Base-by-base conservation (phyloP, 768 basidiomycete genomes). In the Candolleomyces aberdarensis region DNA sequence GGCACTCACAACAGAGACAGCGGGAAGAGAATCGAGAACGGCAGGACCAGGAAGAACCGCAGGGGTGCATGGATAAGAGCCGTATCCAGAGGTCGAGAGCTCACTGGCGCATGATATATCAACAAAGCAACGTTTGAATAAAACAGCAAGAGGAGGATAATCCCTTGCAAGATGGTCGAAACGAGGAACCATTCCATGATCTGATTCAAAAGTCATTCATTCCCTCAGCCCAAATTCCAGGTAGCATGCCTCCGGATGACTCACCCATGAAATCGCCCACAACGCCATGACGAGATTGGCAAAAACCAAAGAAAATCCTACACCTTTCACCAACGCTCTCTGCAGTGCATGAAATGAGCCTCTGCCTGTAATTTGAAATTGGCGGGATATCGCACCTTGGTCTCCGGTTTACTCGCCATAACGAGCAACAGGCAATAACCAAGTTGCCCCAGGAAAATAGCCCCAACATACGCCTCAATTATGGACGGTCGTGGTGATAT, bases 1-100 rank as follows among this genome's bases (percentile, higher is more conserved):
- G 36, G 36, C 6, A 62, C 85, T 75, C 59, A 91, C 84, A 78
- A 89, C 52, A 84, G 85, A 66, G 71, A 81, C 58, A 81, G 67
- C 0, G 83, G 80, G 62, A 92, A 86, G 60, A 89, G 74, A 40
- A 89, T 74, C 3, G 73, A 74, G 29, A 88, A 70, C 2, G 85
- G 83, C 2, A 87, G 69, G 31, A 80, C 72, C 44, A 83, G 71
- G 70, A 89, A 89, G 61, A 93, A 86, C 3, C 91, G 81, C 57
- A 96, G 77, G 0, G 96, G 96, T 0, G 91, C 90, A 65, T 97
- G 95, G 59, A 97, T 91, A 64, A 96, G 86, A 0, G 87, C 80
- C 39, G 84, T 85, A 71, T 95, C 93, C 44, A 96, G 71, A 0
- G 92, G 92, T 1, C 86, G 81, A 0, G 75, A 70, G 22, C 75